Evolutionary conservation across 2,329 filamentous ascomycete species (phyloP), one percentile per base, ranked within the genome.

Genomic region (Phoma sp.): DNA sequence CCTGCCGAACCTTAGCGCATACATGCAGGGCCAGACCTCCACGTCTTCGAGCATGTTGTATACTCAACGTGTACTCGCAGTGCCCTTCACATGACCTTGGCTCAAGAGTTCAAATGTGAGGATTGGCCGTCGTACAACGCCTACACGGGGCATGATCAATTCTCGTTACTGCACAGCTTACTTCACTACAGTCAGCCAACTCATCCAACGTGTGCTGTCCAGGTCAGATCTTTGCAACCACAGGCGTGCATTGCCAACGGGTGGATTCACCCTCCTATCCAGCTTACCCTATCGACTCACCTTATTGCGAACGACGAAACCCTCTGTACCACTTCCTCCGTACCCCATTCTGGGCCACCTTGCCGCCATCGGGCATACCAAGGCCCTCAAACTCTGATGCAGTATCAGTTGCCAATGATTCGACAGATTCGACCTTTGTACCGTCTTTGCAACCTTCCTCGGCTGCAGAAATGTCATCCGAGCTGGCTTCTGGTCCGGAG

Each of bases 271-370:
- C 5, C 23, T 9, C 9, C 23, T 9, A 25, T 25, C 23, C 23
- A 25, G 5, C 5, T 25, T 9, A 25, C 5, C 23, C 9, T 9
- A 25, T 29, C 28, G 28, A 29, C 28, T 4, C 11, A 28, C 33
- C n/a, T 23, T 20, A 48, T 14, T 20, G 28, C 1, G 17, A 55
- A 3, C 51, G 36, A 39, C 52, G 49, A 30, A 60, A 57, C 6
- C 43, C 50, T 29, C 47, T 57, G n/a, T 59, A 62, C 59, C 59
- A 57, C 46, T 51, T 58, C 32, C 46, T 54, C 17, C 21, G 47
- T 10, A 17, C 28, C 5, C 55, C 57, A 30, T 59, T 62, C 2
- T 53, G 43, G 15, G 56, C 59, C 10, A 29, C n/a, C n/a, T n/a
- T n/a, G n/a, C n/a, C 20, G 7, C 25, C 15, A 12, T 14, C 17